Evolutionary conservation across 2,329 filamentous ascomycete species (phyloP).

Genomic region (Periglandula ipomoeae): DNA sequence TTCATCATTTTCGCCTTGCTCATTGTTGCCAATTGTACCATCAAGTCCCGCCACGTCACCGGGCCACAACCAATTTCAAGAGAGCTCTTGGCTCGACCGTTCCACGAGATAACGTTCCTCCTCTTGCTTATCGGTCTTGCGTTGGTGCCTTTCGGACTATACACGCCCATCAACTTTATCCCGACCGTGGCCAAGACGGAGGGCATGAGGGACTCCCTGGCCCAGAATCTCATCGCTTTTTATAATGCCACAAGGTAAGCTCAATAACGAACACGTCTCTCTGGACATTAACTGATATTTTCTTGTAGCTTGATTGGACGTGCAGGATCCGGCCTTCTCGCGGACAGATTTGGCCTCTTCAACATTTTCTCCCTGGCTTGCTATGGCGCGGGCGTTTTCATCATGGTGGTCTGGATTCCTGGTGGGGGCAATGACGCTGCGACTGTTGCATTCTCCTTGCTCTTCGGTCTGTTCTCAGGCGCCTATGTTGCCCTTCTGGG

Average conservation of each 20-base stretch:
- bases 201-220: constrained; percentile 12
- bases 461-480: constrained; percentile 22
- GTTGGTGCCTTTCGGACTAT: constrained; percentile 21
- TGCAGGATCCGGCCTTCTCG: constrained; percentile 13
- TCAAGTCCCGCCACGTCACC: constrained; percentile 16
- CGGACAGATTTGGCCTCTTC: constrained; percentile 18
- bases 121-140: constrained; percentile 17
- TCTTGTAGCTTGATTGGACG: constrained; percentile 13
- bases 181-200: constrained; percentile 10
- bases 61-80: constrained; percentile 1
- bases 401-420: constrained; percentile 25
- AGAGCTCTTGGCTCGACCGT: constrained; percentile 11
- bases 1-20: constrained; percentile 28
- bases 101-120: constrained; percentile 17
- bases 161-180: constrained; percentile 21
- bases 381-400: constrained; percentile 23
- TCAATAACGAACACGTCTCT: background rate
- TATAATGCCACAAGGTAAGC: constrained; percentile 15
- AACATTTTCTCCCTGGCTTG: constrained; percentile 32
- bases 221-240: constrained; percentile 15
- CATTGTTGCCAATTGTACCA: constrained; percentile 23
- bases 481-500: constrained; percentile 18
- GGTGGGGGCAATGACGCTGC: constrained; percentile 13
- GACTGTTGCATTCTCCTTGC: constrained; percentile 18
- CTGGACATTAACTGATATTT: constrained; percentile 2